Percentiles rank a stretch among this genome's conserved stretches.
phyloP scores from a whole-genome alignment of 176 grass and related monocot species.

The Zea luxurians region DNA sequence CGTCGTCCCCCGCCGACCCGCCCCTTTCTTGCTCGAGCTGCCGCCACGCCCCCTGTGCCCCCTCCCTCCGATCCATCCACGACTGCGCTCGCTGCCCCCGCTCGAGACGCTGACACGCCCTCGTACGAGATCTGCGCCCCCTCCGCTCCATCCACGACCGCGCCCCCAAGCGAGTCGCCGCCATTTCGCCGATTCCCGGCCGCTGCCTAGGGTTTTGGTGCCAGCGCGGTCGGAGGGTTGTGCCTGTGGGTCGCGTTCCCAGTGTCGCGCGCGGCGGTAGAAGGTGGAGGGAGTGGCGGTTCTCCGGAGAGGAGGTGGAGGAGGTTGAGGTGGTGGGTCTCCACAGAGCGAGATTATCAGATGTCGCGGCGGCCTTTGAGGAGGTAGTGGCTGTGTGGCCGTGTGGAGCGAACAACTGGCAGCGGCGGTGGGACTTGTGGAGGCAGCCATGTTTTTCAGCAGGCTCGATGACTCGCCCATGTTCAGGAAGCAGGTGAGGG shows the following conservation, averaged over 20 bases:
- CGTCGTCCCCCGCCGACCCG: too few relatives aligned
- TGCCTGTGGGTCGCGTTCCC: not conserved
- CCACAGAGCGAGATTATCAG: not conserved
- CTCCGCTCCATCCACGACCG: slow-evolving; percentile 27
- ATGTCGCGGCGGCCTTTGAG: slow-evolving; percentile 37
- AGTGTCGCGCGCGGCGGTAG: not conserved
- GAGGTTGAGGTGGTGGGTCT: not conserved
- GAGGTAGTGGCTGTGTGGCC: slow-evolving; percentile 6
- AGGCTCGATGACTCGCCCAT: slow-evolving; percentile 99
- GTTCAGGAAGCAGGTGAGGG: slow-evolving; percentile 91
- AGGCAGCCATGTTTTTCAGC: slow-evolving; percentile 76
- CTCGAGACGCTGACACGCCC: too few relatives aligned
- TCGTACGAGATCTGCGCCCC: not conserved
- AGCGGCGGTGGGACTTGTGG: slow-evolving; percentile 32
- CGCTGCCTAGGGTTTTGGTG: slow-evolving; percentile 45
- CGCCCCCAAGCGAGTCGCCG: slow-evolving; percentile 42
- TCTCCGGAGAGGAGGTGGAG: not conserved
- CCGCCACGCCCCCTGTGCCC: too few relatives aligned
- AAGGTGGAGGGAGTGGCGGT: not conserved
- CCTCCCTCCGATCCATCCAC: too few relatives aligned
- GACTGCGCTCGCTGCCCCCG: too few relatives aligned
- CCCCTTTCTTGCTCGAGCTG: too few relatives aligned
- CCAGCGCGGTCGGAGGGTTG: not conserved
- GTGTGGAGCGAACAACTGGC: slow-evolving; percentile 35
- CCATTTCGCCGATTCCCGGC: slow-evolving; percentile 45